These are phyloP conservation scores for Calendula officinalis DNA, from an alignment of 129 eudicot species.

Conservation along the genomic window DNA sequence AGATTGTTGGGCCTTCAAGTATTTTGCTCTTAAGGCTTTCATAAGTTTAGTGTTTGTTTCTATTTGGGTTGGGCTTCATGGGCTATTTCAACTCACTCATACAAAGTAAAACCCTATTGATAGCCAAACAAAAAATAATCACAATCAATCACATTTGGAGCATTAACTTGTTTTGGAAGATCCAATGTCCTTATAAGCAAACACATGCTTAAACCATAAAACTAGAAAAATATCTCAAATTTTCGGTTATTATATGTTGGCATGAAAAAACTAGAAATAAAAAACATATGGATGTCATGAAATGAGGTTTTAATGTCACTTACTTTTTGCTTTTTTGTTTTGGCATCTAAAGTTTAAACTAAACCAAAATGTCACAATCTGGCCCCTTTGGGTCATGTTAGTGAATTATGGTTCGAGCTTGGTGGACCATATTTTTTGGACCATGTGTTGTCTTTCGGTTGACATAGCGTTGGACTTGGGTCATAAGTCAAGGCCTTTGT, in stretches of 20 bases:
- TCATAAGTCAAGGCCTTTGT: background rate
- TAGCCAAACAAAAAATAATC: background rate
- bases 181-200: background rate
- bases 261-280: too few species aligned
- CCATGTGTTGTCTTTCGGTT: constrained; percentile 10
- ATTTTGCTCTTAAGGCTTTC: too few species aligned
- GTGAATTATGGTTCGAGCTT: constrained; percentile 11
- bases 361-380: constrained; percentile 22
- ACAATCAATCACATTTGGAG: constrained; percentile 9
- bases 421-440: constrained; percentile 22
- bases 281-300: constrained; percentile 6
- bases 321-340: background rate
- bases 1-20: too few species aligned
- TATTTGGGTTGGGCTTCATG: too few species aligned
- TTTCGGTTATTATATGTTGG: background rate
- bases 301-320: constrained; percentile 14
- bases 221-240: background rate
- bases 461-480: constrained; percentile 19
- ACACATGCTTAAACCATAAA: constrained; percentile 16
- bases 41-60: too few species aligned
- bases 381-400: constrained; percentile 20
- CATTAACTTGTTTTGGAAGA: constrained; percentile 9
- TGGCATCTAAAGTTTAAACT: background rate
- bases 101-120: background rate
- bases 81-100: too few species aligned